Evolutionary conservation across 257 asterid species (phyloP).

Genomic region (Anisodus tanguticus): DNA sequence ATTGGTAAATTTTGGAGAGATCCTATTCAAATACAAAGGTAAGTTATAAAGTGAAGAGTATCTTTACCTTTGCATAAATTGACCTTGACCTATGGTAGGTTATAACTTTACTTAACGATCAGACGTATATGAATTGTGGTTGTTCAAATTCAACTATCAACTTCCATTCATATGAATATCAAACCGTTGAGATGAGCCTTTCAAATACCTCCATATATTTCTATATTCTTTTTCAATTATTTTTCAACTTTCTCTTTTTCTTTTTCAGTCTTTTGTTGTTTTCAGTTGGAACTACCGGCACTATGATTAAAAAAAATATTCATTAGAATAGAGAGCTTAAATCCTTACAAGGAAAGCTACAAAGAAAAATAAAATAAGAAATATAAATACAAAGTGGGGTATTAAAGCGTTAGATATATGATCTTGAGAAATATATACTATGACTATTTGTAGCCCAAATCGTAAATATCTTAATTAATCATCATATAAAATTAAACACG

Average conservation of each 20-base stretch:
- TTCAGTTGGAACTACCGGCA: conserved; percentile 22
- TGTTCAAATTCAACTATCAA: conserved; percentile 18
- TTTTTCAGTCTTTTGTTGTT: neutral
- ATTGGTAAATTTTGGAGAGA: conserved; percentile 7
- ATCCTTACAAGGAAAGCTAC: conserved; percentile 24
- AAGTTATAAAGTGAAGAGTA: neutral
- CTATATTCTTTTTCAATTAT: neutral
- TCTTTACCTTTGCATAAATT: conserved; percentile 15
- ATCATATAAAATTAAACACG: no score
- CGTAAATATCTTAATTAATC: neutral
- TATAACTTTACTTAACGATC: conserved; percentile 24
- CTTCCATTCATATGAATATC: neutral
- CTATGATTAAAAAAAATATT: neutral
- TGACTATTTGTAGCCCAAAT: neutral
- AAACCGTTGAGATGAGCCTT: neutral
- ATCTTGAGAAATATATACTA: neutral
- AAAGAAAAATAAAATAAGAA: neutral
- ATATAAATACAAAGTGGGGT: neutral
- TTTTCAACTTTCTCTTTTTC: neutral
- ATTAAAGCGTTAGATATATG: neutral
- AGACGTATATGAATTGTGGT: neutral
- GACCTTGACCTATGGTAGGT: conserved; percentile 23
- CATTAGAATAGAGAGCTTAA: conserved; percentile 17
- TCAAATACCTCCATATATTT: neutral
- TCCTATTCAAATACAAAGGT: conserved; percentile 1